phyloP scores from a whole-genome alignment of 2,329 filamentous ascomycete species.

The Helicocarpus griseus region DNA sequence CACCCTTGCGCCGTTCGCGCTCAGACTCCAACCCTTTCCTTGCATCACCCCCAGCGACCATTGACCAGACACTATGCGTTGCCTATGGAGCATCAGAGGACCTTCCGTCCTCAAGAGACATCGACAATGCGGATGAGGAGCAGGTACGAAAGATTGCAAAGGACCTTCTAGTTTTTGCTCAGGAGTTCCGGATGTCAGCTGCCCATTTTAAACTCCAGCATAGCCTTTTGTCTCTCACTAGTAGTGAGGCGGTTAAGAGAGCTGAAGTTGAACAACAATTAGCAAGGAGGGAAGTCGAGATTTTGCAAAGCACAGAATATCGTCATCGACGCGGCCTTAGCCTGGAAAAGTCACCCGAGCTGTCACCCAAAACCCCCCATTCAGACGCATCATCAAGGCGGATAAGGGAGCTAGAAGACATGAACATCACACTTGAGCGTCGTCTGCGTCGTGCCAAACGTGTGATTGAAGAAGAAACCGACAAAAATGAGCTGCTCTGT shows the following conservation, averaged over 20 bases:
- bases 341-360: conserved; percentile 34
- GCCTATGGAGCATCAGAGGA: conserved; percentile 35
- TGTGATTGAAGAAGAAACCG: conserved; percentile 67
- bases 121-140: conserved; percentile 42
- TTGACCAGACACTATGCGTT: conserved; percentile 32
- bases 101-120: conserved; percentile 40
- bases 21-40: conserved; percentile 27
- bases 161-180: conserved; percentile 44
- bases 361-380: conserved; percentile 11
- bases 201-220: conserved; percentile 88
- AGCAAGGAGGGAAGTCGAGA: conserved; percentile 78
- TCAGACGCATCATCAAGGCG: conserved; percentile 41
- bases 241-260: conserved; percentile 72
- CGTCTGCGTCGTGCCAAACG: conserved; percentile 66
- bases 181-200: conserved; percentile 67
- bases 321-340: conserved; percentile 52
- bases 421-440: conserved; percentile 54
- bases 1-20: conserved; percentile 33
- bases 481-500: conserved; percentile 57
- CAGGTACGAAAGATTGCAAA: conserved; percentile 47
- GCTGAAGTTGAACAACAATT: conserved; percentile 88
- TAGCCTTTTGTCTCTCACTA: conserved; percentile 73
- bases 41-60: conserved; percentile 39
- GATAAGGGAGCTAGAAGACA: conserved; percentile 56
- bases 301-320: conserved; percentile 65